Evolutionary conservation across 768 basidiomycete species (phyloP), one percentile per base, ranked within the genome.

Genomic region (Tricholoma terreum): DNA sequence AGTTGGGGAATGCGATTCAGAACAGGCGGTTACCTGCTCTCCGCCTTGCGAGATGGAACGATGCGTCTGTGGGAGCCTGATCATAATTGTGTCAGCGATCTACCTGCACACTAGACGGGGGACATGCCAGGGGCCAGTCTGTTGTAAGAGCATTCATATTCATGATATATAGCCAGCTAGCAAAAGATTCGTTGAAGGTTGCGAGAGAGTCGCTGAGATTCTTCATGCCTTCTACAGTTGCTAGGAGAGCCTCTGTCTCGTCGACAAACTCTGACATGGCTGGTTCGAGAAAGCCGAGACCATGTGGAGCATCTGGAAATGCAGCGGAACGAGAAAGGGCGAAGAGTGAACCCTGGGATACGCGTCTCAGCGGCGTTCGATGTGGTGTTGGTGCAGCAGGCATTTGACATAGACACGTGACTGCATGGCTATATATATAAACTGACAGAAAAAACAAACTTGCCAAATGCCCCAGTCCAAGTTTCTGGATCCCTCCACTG

Each of bases 121-220:
- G 63, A 59, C 78, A 57, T 59, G 87, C 92, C 80, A 94, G 89
- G 0, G 84, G 85, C 93, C 93, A 97, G 68, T 97, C 94, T 0
- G 86, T 86, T n/a, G 93, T 94, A 56, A 96, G 80, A 2, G 92
- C 86, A 67, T 95, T 94, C 92, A 98, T 96, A 67, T 92, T 89
- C 84, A 95, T 87, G 21, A 87, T 84, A 68, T 94, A 95, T 10
- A 96, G 72, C 82, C 86, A 95, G 67, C 90, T 92, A 12, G 94
- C 90, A 66, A 98, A 96, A 12, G 86, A 84, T 71, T 98, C 94
- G 69, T 97, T 97, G 78, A 96, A 96, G 4, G 84, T 86, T 12
- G 83, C 82, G 52, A 98, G 79, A 17, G 90, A 86, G 46, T 86
- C 78, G 69, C 87, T 85, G 60, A 98, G 81, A 22, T 78, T 75